Conservation (phyloP, 192 early-diverging fungal species). For the Coemansia sp. region DNA sequence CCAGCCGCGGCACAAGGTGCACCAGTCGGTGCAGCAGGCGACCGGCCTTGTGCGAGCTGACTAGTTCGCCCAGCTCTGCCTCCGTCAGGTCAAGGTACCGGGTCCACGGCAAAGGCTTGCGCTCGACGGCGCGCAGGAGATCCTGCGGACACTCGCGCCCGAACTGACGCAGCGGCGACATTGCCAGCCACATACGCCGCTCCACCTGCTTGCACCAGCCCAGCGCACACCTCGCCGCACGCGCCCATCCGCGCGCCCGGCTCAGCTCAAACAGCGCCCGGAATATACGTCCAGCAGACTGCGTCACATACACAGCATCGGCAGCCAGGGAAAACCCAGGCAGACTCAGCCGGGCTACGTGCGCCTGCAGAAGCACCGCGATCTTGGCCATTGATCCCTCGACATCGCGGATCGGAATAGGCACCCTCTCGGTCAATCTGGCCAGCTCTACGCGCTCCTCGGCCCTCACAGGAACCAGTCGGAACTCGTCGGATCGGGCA, state of each 20-base stretch:
- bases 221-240: slow-evolving; percentile 80
- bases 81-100: slow-evolving; percentile 89
- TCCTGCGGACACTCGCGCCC: slow-evolving; percentile 64
- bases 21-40: slow-evolving; percentile 85
- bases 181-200: slow-evolving; percentile 85
- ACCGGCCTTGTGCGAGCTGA: slow-evolving; percentile 82
- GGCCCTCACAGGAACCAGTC: slow-evolving; percentile 87
- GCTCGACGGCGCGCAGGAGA: slow-evolving; percentile 82
- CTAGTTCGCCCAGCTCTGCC: slow-evolving; percentile 91
- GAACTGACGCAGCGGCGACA: slow-evolving; percentile 96
- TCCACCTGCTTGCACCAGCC: slow-evolving; percentile 99
- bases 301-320: slow-evolving; percentile 99
- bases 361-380: slow-evolving; percentile 88
- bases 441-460: slow-evolving; percentile 91
- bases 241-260: slow-evolving; percentile 90
- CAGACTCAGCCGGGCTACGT: slow-evolving; percentile 91
- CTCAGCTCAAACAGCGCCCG: slow-evolving; percentile 98
- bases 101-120: slow-evolving; percentile 92
- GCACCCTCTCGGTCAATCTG: slow-evolving; percentile 88
- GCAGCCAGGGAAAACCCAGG: slow-evolving; percentile 93
- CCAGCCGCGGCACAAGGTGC: slow-evolving; percentile 92
- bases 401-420: slow-evolving; percentile 89
- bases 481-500: slow-evolving; percentile 88
- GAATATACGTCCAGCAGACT: slow-evolving; percentile 88
- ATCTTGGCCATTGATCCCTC: slow-evolving; percentile 93